phyloP scores from a whole-genome alignment of 2,329 filamentous ascomycete genomes.

The Epicoccum sorghinum region DNA sequence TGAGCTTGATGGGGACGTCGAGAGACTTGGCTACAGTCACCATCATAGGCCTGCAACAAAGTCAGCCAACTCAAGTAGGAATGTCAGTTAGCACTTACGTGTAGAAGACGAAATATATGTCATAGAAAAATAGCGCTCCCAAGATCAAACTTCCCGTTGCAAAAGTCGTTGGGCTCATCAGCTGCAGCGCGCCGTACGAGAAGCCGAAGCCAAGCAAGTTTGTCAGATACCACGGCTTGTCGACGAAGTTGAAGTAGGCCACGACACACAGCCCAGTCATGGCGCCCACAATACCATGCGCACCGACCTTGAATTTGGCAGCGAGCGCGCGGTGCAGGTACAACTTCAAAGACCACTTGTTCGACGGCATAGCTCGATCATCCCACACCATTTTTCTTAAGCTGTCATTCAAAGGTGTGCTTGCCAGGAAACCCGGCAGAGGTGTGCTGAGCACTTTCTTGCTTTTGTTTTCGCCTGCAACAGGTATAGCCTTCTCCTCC shows the following conservation, averaged over 20 bases:
- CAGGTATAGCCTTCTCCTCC: slow-evolving; percentile 44
- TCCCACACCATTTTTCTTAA: slow-evolving; percentile 60
- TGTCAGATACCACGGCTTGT: slow-evolving; percentile 73
- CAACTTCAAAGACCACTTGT: slow-evolving; percentile 58
- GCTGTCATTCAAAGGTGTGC: slow-evolving; percentile 52
- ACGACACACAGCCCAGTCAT: slow-evolving; percentile 62
- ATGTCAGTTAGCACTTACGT: slow-evolving; percentile 60
- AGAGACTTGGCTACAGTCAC: slow-evolving; percentile 85
- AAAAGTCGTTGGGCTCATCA: slow-evolving; percentile 90
- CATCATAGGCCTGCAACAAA: slow-evolving; percentile 70
- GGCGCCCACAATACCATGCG: slow-evolving; percentile 62
- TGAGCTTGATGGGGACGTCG: slow-evolving; percentile 90
- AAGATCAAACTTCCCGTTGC: slow-evolving; percentile 79
- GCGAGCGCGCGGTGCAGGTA: slow-evolving; percentile 60
- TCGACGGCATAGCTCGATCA: slow-evolving; percentile 54
- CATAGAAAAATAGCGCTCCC: slow-evolving; percentile 85
- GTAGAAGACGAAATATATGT: slow-evolving; percentile 91
- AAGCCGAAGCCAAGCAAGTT: slow-evolving; percentile 89
- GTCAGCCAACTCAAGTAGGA: neutral
- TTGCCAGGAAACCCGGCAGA: slow-evolving; percentile 58
- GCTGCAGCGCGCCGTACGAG: slow-evolving; percentile 79
- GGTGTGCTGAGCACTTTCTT: slow-evolving; percentile 50
- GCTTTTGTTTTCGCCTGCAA: slow-evolving; percentile 31
- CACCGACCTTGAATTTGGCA: slow-evolving; percentile 58
- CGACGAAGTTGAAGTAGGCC: slow-evolving; percentile 68